Evolutionary conservation across 2,329 filamentous ascomycete genomes (phyloP), one percentile per base, ranked within the genome.

Genomic region (Hypoxylon sp.): DNA sequence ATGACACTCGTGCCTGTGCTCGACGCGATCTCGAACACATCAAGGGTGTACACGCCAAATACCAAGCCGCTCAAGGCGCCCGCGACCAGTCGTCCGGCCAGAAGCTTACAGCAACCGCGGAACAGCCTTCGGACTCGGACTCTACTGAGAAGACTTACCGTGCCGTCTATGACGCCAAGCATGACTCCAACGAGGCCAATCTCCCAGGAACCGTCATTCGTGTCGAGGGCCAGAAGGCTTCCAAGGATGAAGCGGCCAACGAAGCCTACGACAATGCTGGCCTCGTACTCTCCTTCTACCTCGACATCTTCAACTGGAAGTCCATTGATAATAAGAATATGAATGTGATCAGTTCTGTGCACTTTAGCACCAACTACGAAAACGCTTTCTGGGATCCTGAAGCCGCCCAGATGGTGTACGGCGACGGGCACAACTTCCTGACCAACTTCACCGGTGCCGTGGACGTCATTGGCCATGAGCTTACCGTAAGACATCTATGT

Each of bases 391-490:
- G 79, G 79, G 75, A 81, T 48, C 71, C 76, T 2, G 67, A 73
- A 51, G 69, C 67, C 35, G 63, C 70, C 25, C 78, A 81, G 60
- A 80, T 83, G 75, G 78, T 82, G 3, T 83, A 80, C 57, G 81
- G 80, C 2, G 80, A 83, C 42, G 80, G 80, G 5, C 74, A 77
- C 51, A 71, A 75, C 25, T 78, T 80, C 35, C 68, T 82, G 42
- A 73, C 73, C 60, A 74, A 78, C 65, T 82, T 83, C 63, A 77
- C 77, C 2, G 72, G 73, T 19, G 76, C 72, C 47, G 68, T 82
- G 20, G 81, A 83, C 55, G 78, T 83, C 43, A 81, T 83, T 47
- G 80, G 77, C 2, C 80, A 83, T 56, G 81, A 83, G 58, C 67
- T 83, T 13, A 82, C 78, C 4, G 65, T 67, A 38, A 57, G 59